phyloP scores from a whole-genome alignment of 371 early-diverging fungal species.

The Fennellomyces sp. region DNA sequence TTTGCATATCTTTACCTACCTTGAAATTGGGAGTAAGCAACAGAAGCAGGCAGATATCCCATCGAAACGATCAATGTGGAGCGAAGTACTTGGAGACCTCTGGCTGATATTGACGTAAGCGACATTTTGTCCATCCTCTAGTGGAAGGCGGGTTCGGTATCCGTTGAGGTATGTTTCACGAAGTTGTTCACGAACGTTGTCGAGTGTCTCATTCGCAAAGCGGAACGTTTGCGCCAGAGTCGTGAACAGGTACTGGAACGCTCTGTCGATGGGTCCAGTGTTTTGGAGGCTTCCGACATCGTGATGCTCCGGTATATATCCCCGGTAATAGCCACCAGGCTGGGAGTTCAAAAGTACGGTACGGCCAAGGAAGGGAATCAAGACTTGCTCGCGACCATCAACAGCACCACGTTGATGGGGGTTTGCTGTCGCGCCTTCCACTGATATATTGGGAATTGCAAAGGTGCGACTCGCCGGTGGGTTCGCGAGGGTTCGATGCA shows the following conservation, averaged over 20 bases:
- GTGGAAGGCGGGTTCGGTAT: not conserved
- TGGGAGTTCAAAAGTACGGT: not conserved
- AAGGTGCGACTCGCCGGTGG: not conserved
- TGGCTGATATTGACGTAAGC: not conserved
- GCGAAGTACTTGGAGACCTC: not conserved
- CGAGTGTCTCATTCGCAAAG: not conserved
- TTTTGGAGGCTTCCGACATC: not conserved
- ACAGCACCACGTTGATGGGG: not conserved
- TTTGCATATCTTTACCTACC: not conserved
- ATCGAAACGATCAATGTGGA: not conserved
- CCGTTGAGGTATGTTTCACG: not conserved
- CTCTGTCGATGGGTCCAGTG: not conserved
- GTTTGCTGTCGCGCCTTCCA: not conserved
- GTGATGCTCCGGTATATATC: not conserved
- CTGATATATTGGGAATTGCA: not conserved
- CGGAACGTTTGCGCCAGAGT: not conserved
- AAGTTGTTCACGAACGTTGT: not conserved
- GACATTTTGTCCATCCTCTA: not conserved
- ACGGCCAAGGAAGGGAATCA: constrained; percentile 2
- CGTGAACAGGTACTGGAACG: not conserved
- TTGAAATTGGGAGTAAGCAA: not conserved
- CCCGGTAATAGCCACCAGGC: not conserved
- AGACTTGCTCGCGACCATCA: not conserved
- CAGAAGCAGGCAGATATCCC: not conserved
- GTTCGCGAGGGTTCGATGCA: not conserved